Conservation (phyloP, 2,329 filamentous ascomycete genomes). For the Apiospora saccharicola region DNA sequence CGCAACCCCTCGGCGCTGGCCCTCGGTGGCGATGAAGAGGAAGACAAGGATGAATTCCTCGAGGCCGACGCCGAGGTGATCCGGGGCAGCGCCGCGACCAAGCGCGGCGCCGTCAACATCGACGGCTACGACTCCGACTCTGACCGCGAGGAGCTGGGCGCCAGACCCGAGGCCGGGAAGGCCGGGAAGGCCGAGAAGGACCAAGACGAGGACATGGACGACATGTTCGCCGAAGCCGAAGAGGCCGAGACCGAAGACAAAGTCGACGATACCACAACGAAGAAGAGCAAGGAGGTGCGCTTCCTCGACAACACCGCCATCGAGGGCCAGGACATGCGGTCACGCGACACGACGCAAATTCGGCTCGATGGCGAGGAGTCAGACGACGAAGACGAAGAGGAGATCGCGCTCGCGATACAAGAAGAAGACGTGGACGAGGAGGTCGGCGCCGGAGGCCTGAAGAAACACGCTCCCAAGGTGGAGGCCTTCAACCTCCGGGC, state of each 20-base stretch:
- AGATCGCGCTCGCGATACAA: slow-evolving; percentile 76
- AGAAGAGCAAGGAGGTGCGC: slow-evolving; percentile 68
- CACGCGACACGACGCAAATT: slow-evolving; percentile 77
- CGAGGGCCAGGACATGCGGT: slow-evolving; percentile 77
- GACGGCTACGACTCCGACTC: slow-evolving; percentile 98
- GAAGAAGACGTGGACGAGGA: slow-evolving; percentile 87
- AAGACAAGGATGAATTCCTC: slow-evolving; percentile 68
- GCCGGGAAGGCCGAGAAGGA: slow-evolving; percentile 46
- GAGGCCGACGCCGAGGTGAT: slow-evolving; percentile 96
- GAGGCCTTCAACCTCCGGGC: slow-evolving; percentile 94
- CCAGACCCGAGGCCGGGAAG: slow-evolving; percentile 38
- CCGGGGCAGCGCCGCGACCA: slow-evolving; percentile 77
- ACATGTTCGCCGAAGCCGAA: slow-evolving; percentile 83
- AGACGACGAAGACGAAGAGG: slow-evolving; percentile 69
- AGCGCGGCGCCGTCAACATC: slow-evolving; percentile 93
- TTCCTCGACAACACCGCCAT: slow-evolving; percentile 71
- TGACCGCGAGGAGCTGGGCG: slow-evolving; percentile 71
- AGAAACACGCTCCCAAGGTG: slow-evolving; percentile 90
- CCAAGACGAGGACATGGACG: slow-evolving; percentile 69
- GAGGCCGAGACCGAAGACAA: slow-evolving; percentile 65
- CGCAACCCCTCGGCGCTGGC: slow-evolving; percentile 94
- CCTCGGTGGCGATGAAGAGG: slow-evolving; percentile 70
- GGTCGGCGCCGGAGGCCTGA: slow-evolving; percentile 87
- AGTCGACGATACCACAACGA: slow-evolving; percentile 56
- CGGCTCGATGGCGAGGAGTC: slow-evolving; percentile 62